Percentiles rank a stretch among this genome's conserved stretches.
These are phyloP conservation scores for Dioscorea zingiberensis DNA, from an alignment of 106 monocot genomes.

Conservation along the genomic window DNA sequence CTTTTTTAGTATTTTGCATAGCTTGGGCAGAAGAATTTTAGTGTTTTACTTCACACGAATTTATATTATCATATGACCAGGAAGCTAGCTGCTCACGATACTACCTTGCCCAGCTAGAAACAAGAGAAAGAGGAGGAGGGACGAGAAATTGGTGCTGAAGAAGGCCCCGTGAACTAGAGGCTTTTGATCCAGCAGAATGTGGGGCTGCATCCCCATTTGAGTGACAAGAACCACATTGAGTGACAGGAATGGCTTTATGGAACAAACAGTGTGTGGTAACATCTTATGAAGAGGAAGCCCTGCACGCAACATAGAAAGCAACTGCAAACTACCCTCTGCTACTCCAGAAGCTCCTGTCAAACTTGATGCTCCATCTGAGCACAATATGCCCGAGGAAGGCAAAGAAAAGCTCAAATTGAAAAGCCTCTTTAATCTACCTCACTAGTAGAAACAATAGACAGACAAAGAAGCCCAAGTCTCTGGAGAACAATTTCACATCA, in stretches of 20 bases:
- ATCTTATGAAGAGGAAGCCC: constrained; percentile 94
- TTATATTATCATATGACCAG: constrained; percentile 21
- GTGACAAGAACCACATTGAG: constrained; percentile 24
- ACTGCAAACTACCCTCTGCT: constrained; percentile 96
- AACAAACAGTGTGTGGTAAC: constrained; percentile 89
- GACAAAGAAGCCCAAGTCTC: constrained; percentile 22
- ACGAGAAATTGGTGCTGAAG: constrained; percentile 54
- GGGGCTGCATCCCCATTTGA: constrained; percentile 84
- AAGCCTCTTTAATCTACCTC: constrained; percentile 62
- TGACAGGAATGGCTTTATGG: constrained; percentile 76
- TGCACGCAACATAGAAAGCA: constrained; percentile 97
- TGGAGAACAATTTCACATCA: constrained; percentile 59
- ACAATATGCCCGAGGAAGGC: constrained; percentile 88
- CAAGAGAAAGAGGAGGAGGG: constrained; percentile 72
- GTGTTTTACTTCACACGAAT: background rate
- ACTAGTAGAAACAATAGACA: constrained; percentile 32
- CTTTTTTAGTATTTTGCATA: too few relatives aligned
- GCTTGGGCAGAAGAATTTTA: background rate
- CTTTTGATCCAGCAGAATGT: constrained; percentile 95
- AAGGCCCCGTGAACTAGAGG: constrained; percentile 66
- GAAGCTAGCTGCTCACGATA: constrained; percentile 66
- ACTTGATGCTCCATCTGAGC: constrained; percentile 55
- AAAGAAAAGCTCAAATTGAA: constrained; percentile 93
- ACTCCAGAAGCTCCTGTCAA: constrained; percentile 80
- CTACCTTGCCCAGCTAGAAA: constrained; percentile 68